Conservation (phyloP, 1,284 basidiomycete species). For the Trametes hirsuta region DNA sequence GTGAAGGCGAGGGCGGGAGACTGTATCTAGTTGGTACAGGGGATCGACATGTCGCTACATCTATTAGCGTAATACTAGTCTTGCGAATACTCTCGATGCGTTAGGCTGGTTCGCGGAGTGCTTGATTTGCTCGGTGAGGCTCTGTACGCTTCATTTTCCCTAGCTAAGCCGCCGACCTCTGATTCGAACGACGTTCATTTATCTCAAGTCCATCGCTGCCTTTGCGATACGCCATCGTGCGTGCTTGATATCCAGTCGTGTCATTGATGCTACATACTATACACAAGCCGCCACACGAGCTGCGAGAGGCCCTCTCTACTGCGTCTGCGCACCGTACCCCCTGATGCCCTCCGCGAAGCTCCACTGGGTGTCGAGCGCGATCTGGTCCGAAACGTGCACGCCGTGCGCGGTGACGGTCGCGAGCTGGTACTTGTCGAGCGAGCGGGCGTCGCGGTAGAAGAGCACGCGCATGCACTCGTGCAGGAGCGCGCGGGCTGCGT, state of each 20-base stretch:
- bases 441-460: slow-evolving; percentile 96
- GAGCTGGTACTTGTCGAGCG: slow-evolving; percentile 98
- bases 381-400: slow-evolving; percentile 81
- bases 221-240: neutral
- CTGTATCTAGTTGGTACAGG: too few species aligned
- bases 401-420: slow-evolving; percentile 86
- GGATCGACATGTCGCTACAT: too few species aligned
- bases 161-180: too few species aligned
- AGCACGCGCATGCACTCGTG: slow-evolving; percentile 92
- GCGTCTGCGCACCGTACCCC: slow-evolving; percentile 80
- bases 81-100: too few species aligned
- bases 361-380: slow-evolving; percentile 83
- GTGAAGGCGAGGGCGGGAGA: neutral
- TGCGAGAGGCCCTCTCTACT: slow-evolving; percentile 40
- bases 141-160: too few species aligned
- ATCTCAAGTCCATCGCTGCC: neutral
- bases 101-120: too few species aligned
- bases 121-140: too few species aligned
- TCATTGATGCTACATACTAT: neutral
- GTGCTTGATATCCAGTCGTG: neutral
- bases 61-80: too few species aligned
- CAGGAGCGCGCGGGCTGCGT: slow-evolving; percentile 80
- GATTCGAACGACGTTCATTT: too few species aligned
- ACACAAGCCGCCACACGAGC: neutral
- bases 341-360: slow-evolving; percentile 90